Conservation (phyloP, 148 eudicot genomes). For the Fagopyrum homotropicum region DNA sequence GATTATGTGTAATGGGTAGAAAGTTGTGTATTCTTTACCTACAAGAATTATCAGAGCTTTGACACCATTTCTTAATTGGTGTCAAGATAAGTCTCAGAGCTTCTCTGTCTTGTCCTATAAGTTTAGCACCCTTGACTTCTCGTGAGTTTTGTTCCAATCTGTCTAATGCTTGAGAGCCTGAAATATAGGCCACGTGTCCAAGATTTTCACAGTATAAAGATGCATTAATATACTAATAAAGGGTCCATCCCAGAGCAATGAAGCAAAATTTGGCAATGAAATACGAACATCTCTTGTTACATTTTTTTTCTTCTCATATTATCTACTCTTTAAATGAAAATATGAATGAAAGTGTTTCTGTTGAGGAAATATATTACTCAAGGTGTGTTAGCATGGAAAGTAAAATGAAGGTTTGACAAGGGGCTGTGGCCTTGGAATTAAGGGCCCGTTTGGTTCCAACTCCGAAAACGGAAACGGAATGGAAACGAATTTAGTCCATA, state of each 20-base stretch:
- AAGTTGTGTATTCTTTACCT: constrained; percentile 36
- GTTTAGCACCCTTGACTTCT: constrained; percentile 71
- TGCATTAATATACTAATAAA: neutral
- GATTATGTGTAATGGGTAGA: neutral
- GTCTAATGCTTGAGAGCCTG: constrained; percentile 76
- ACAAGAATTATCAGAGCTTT: constrained; percentile 32
- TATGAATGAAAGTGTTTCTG: neutral
- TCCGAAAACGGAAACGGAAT: no score
- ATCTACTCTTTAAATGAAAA: neutral
- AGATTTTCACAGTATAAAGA: neutral
- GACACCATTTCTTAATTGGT: constrained; percentile 52
- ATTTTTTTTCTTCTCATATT: neutral
- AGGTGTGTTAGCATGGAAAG: neutral
- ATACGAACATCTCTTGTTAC: neutral
- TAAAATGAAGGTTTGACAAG: neutral
- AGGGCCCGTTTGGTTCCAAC: no score
- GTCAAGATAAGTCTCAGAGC: constrained; percentile 53
- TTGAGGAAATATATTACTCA: neutral
- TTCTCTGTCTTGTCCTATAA: constrained; percentile 81
- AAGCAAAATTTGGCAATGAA: neutral
- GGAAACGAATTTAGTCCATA: no score
- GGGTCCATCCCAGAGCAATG: neutral
- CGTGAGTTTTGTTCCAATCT: constrained; percentile 77
- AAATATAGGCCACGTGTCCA: constrained; percentile 16
- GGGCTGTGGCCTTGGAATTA: neutral